These are phyloP conservation scores for Tetrahymena borealis DNA, from an alignment of 73 alveolate species.

Conservation along the genomic window DNA sequence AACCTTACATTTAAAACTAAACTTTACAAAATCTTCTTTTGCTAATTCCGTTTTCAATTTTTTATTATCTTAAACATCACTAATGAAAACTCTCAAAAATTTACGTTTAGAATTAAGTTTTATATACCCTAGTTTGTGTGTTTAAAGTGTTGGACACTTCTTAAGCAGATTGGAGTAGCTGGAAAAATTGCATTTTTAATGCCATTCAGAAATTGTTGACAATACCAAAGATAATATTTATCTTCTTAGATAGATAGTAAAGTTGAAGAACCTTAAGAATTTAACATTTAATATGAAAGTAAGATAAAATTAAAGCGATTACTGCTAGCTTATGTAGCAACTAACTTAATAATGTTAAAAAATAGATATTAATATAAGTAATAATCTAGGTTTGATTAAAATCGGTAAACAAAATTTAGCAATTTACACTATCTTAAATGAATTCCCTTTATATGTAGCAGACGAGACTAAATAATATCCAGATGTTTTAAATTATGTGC, in stretches of 20 bases:
- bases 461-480: neutral
- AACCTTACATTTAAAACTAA: neutral
- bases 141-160: neutral
- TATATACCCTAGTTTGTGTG: neutral
- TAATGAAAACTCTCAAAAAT: neutral
- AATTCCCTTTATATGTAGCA: neutral
- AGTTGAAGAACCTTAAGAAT: neutral
- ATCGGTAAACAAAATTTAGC: neutral
- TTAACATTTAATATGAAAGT: neutral
- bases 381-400: neutral
- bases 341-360: neutral
- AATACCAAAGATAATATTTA: neutral
- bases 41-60: neutral
- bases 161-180: neutral
- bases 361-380: neutral
- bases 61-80: neutral
- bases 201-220: neutral
- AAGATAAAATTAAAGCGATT: neutral
- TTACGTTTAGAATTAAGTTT: neutral
- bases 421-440: neutral
- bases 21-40: neutral
- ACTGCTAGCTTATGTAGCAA: neutral
- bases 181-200: neutral
- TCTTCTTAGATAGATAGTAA: neutral
- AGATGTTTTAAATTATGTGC: neutral